These are phyloP conservation scores for Penicillium cinerascens DNA, from an alignment of 495 filamentous ascomycete species.

Conservation along the genomic window DNA sequence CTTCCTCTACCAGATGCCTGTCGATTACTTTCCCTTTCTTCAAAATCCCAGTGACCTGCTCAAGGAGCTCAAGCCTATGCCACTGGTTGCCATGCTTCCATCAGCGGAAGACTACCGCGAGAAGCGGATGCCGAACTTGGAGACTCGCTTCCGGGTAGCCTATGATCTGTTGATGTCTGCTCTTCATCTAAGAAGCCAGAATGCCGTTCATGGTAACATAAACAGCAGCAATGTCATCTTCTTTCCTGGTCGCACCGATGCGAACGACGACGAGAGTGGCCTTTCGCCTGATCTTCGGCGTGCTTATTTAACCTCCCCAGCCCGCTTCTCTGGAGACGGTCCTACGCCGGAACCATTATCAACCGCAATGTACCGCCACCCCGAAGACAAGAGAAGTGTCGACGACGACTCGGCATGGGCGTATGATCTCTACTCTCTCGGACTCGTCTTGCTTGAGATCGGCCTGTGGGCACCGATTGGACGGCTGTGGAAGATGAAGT, in stretches of 20 bases:
- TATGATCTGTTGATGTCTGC: constrained; percentile 74
- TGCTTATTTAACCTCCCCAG: constrained; percentile 76
- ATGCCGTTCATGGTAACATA: constrained; percentile 76
- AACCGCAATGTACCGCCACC: constrained; percentile 72
- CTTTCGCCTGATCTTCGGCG: constrained; percentile 59
- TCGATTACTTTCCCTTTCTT: constrained; percentile 48
- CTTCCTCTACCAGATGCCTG: constrained; percentile 78
- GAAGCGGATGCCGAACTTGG: constrained; percentile 52
- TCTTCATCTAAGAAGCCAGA: constrained; percentile 70
- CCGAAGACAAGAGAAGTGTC: constrained; percentile 62
- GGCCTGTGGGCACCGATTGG: constrained; percentile 82
- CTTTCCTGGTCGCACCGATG: constrained; percentile 51
- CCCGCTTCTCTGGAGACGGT: constrained; percentile 70
- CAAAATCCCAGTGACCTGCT: constrained; percentile 43
- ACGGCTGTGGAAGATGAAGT: constrained; percentile 64
- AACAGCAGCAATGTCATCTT: constrained; percentile 78
- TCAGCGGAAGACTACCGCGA: constrained; percentile 42
- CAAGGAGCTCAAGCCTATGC: constrained; percentile 40
- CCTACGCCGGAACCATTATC: constrained; percentile 47
- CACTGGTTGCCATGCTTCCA: constrained; percentile 47
- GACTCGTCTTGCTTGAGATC: constrained; percentile 79
- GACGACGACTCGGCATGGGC: constrained; percentile 51
- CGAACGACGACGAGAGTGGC: constrained; percentile 37
- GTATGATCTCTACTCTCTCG: constrained; percentile 82
- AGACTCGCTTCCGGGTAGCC: constrained; percentile 81